These are phyloP conservation scores for Gnetum montanum DNA, from an alignment of 75 land plant genomes.

Conservation along the genomic window DNA sequence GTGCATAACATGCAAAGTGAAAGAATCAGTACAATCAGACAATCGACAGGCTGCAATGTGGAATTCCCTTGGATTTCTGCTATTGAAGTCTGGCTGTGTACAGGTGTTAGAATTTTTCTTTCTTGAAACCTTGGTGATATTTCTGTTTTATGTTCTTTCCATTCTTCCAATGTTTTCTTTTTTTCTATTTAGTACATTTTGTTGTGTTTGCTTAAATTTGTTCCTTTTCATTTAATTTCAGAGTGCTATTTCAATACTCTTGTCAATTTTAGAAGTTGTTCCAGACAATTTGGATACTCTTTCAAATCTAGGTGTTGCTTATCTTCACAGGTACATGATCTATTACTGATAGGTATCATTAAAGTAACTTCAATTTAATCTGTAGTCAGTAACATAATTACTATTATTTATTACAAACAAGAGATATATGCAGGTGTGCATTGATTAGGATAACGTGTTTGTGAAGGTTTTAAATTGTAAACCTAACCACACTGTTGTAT, in stretches of 20 bases:
- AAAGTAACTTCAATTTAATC: too few species aligned
- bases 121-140: not conserved
- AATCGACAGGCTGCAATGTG: slow-evolving; percentile 60
- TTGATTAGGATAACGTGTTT: too few species aligned
- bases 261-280: slow-evolving; percentile 34
- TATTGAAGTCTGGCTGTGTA: slow-evolving; percentile 57
- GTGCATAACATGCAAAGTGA: slow-evolving; percentile 37
- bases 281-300: slow-evolving; percentile 74
- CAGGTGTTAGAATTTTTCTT: slow-evolving; percentile 31
- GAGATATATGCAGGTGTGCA: too few species aligned
- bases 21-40: slow-evolving; percentile 49
- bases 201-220: not conserved
- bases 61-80: slow-evolving; percentile 75
- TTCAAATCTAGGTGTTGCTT: slow-evolving; percentile 76
- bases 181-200: not conserved
- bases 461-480: too few species aligned
- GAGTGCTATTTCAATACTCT: slow-evolving; percentile 68
- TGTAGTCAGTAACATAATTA: too few species aligned
- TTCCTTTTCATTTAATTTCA: slow-evolving; percentile 10
- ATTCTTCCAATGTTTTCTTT: not conserved
- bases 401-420: too few species aligned
- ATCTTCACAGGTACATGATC: slow-evolving; percentile 47
- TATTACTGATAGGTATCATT: not conserved
- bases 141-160: not conserved
- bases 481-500: too few species aligned